Evolutionary conservation across 108 stramenopile genomes (phyloP), one percentile per base, ranked within the genome.

Genomic region (Phaeodactylum tricornutum): DNA sequence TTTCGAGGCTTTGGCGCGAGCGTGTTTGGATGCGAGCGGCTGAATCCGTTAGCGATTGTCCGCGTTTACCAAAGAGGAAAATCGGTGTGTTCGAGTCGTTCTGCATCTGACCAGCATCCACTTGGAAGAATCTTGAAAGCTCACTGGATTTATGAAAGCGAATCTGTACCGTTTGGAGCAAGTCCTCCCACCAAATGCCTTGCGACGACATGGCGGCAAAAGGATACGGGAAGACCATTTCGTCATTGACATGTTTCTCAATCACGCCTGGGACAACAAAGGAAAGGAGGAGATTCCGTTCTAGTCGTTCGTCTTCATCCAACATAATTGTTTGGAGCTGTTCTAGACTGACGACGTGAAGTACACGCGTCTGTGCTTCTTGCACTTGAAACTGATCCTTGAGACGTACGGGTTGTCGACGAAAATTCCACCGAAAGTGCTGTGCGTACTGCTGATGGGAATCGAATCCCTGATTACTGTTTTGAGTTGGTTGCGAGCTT

Each of bases 131-230:
- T 46, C 62, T 38, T 11, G 67, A 55, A 25, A 76, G 36, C 8
- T 60, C 60, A 33, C 71, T 76, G 19, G 57, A 54, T 5, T 57
- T 52, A 54, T 81, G 61, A 27, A 57, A 81, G n/a, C 75, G 68
- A 23, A 81, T 66, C 39, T 57, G 35, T 4, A 70, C 59, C 4
- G 79, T 81, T 53, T 81, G 79, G 32, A 81, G 41, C 12, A 81
- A 20, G 23, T 75, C 74, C 50, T 81, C 79, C 79, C 79, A 81
- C 79, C 79, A 81, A 48, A 81, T 74, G 6, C 53, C 55, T 46
- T 81, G 74, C 23, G 48, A 22, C 4, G 69, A 71, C 64, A 66
- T 73, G 30, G 51, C 79, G 2, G 75, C 74, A 49, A 81, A 81
- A 3, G 79, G 79, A 52, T 69, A 81, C 0, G 79, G 79, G 47